A percentile compares a stretch with the other conserved stretches of the same genome.
Conservation (phyloP, 305 asterid genomes). For the Fraxinus paxiana region DNA sequence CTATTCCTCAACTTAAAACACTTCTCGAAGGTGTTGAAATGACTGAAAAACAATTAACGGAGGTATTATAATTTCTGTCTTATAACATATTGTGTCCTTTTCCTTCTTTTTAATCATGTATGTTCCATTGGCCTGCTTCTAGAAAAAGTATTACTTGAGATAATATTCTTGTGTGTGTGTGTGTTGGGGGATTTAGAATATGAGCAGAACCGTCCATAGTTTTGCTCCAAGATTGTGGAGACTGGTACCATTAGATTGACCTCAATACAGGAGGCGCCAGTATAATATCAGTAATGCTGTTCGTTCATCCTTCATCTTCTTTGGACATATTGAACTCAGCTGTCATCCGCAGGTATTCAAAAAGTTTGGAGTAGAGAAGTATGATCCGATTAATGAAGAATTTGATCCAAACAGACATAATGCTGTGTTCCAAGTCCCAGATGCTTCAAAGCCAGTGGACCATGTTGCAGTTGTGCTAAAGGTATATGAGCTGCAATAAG, state of each 20-base stretch:
- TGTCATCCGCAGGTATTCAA: conserved; percentile 35
- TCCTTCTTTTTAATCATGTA: background rate
- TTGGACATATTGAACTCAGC: background rate
- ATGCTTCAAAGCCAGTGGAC: conserved; percentile 41
- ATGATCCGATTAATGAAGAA: conserved; percentile 44
- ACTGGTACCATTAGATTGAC: background rate
- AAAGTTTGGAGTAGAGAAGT: conserved; percentile 46
- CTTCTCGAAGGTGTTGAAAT: conserved; percentile 95
- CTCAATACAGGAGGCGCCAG: background rate
- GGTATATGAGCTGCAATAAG: conserved; percentile 25
- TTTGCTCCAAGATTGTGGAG: background rate
- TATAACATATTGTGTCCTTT: background rate
- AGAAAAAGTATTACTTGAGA: background rate
- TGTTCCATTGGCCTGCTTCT: background rate
- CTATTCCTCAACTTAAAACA: conserved; percentile 72
- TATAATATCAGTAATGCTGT: background rate
- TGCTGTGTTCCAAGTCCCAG: conserved; percentile 53
- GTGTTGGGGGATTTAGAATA: background rate
- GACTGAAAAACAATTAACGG: conserved; percentile 89
- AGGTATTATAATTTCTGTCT: conserved; percentile 45
- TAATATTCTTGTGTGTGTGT: background rate
- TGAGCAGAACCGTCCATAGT: background rate
- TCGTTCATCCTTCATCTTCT: conserved; percentile 7
- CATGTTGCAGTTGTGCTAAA: conserved; percentile 48
- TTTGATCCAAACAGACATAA: conserved; percentile 55